phyloP scores from a whole-genome alignment of 2,329 filamentous ascomycete species.

The Hymenoscyphus fructigenus region DNA sequence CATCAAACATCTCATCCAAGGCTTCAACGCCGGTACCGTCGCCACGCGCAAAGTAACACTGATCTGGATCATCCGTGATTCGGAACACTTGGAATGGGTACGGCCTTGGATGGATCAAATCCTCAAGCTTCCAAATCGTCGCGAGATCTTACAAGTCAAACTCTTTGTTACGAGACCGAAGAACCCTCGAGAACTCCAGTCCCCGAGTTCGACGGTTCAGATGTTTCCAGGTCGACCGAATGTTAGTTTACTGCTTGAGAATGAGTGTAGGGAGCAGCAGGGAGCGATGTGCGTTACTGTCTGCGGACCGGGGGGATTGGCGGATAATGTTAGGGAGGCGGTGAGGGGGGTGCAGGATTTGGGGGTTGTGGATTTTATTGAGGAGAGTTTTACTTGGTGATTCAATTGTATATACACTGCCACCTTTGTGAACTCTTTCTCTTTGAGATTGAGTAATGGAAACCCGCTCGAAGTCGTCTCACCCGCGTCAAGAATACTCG shows the following conservation, averaged over 20 bases:
- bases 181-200: constrained; percentile 73
- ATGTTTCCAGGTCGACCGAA: constrained; percentile 92
- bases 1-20: constrained; percentile 71
- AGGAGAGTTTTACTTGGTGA: constrained; percentile 68
- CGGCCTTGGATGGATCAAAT: constrained; percentile 78
- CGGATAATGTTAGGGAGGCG: constrained; percentile 71
- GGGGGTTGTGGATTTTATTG: constrained; percentile 68
- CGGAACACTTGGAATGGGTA: constrained; percentile 90
- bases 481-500: too few relatives aligned
- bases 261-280: constrained; percentile 77
- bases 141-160: constrained; percentile 80
- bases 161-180: constrained; percentile 89
- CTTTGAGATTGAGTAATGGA: too few relatives aligned
- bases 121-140: constrained; percentile 74
- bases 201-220: constrained; percentile 75
- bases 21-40: constrained; percentile 67
- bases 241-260: constrained; percentile 72
- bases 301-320: constrained; percentile 72
- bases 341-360: constrained; percentile 63
- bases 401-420: too few relatives aligned
- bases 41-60: constrained; percentile 80
- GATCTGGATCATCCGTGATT: constrained; percentile 90
- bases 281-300: constrained; percentile 88
- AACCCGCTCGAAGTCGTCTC: too few relatives aligned
- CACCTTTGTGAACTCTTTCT: too few relatives aligned